Evolutionary conservation across 1,284 basidiomycete species (phyloP).

Genomic region (Cryptococcus neoformans): DNA sequence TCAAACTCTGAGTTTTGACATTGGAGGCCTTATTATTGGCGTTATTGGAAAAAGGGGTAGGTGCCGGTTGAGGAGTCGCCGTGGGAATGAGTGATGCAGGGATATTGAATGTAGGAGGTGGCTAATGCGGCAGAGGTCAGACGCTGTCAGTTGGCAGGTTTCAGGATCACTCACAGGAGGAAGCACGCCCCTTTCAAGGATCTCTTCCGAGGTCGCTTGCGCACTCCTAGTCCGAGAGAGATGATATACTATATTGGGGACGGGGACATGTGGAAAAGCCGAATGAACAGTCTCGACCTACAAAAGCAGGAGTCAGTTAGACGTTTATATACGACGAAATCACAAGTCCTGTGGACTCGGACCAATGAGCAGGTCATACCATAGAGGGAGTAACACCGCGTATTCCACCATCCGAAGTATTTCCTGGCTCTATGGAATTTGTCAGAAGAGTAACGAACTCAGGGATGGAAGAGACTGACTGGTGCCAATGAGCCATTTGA

Average conservation of each 20-base stretch:
- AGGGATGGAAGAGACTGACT: conserved; percentile 20
- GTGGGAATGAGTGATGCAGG: conserved; percentile 24
- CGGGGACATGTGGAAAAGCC: conserved; percentile 46
- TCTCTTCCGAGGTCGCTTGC: conserved; percentile 47
- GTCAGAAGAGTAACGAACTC: neutral
- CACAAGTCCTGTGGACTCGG: neutral
- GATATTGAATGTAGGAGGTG: conserved; percentile 28
- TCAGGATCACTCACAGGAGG: conserved; percentile 32
- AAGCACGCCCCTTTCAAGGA: conserved; percentile 43
- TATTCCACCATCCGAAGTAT: conserved; percentile 22
- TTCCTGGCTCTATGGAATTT: conserved; percentile 7
- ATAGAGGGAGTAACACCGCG: conserved; percentile 37
- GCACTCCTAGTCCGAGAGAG: conserved; percentile 45
- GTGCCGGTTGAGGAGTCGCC: conserved; percentile 8
- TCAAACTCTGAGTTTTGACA: conserved; percentile 22
- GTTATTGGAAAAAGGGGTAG: neutral
- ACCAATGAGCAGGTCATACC: conserved; percentile 20
- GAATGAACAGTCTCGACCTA: conserved; percentile 47
- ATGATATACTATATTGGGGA: conserved; percentile 44
- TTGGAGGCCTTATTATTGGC: conserved; percentile 3
- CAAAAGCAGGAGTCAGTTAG: neutral
- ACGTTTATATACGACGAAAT: neutral
- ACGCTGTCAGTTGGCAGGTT: neutral
- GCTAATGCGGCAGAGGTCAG: conserved; percentile 14
- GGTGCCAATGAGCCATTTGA: conserved; percentile 32